phyloP scores from a whole-genome alignment of 257 asterid species.

The Nicotiana attenuata region DNA sequence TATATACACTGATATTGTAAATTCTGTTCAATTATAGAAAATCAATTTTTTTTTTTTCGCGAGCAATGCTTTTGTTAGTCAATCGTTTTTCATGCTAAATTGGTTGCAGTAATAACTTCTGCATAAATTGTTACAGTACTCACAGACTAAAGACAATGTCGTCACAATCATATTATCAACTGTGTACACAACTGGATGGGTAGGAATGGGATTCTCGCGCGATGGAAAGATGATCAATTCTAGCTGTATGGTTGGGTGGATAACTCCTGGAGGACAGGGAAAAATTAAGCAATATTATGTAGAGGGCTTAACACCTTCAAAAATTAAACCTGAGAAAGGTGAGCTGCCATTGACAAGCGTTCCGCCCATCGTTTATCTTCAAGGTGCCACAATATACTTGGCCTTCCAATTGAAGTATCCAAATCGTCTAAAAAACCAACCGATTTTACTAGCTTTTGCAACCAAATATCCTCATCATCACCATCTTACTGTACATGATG shows the following conservation, averaged over 20 bases:
- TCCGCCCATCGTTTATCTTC: background rate
- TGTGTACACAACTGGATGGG: constrained; percentile 18
- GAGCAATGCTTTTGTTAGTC: too few relatives aligned
- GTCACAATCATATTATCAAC: constrained; percentile 15
- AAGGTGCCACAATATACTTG: constrained; percentile 12
- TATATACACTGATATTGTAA: background rate
- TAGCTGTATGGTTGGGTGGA: constrained; percentile 39
- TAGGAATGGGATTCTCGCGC: constrained; percentile 17
- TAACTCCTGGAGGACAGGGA: background rate
- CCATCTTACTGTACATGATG: constrained; percentile 71
- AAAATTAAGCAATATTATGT: constrained; percentile 11
- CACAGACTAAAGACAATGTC: constrained; percentile 17
- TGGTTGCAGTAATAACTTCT: background rate
- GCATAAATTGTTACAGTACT: constrained; percentile 9
- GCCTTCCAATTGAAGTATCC: constrained; percentile 19
- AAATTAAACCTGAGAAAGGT: constrained; percentile 65
- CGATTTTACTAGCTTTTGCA: constrained; percentile 11
- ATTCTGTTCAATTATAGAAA: too few relatives aligned
- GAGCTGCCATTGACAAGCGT: constrained; percentile 46
- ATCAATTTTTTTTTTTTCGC: too few relatives aligned
- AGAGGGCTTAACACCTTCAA: constrained; percentile 44
- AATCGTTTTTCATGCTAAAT: background rate
- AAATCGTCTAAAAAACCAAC: background rate
- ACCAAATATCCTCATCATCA: constrained; percentile 56
- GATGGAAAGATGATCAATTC: constrained; percentile 18